A percentile compares a stretch with the other conserved stretches of the same genome.
phyloP scores from a whole-genome alignment of 148 eudicot species.

The Chenopodium quinoa region DNA sequence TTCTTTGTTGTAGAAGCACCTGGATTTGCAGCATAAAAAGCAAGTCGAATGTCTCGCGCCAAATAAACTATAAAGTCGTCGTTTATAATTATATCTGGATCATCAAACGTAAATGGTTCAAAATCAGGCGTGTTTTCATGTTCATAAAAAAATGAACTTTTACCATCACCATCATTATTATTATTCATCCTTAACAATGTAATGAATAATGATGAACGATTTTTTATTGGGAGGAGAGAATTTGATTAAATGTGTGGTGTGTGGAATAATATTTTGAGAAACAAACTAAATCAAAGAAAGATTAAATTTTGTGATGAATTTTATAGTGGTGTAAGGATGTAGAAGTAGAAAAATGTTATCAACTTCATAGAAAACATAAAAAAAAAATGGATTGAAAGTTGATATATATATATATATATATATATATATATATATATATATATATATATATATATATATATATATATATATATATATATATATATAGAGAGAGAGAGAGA shows the following conservation, averaged over 20 bases:
- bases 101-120: slow-evolving; percentile 1
- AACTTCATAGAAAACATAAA: not conserved
- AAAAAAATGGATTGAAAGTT: not conserved
- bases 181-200: not conserved
- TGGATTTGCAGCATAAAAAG: not conserved
- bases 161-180: not conserved
- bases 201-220: too few relatives aligned
- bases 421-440: too few relatives aligned
- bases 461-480: too few relatives aligned
- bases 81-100: not conserved
- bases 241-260: not conserved
- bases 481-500: too few relatives aligned
- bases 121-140: not conserved
- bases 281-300: not conserved
- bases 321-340: not conserved
- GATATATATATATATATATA: too few relatives aligned
- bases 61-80: not conserved
- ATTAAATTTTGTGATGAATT: not conserved
- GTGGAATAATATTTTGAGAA: not conserved
- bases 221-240: not conserved
- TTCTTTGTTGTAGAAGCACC: too few relatives aligned
- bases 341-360: not conserved
- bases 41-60: not conserved
- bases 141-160: not conserved
- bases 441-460: too few relatives aligned